Base-by-base conservation (phyloP, 164 flowering plant genomes). In the Berberis thunbergii region DNA sequence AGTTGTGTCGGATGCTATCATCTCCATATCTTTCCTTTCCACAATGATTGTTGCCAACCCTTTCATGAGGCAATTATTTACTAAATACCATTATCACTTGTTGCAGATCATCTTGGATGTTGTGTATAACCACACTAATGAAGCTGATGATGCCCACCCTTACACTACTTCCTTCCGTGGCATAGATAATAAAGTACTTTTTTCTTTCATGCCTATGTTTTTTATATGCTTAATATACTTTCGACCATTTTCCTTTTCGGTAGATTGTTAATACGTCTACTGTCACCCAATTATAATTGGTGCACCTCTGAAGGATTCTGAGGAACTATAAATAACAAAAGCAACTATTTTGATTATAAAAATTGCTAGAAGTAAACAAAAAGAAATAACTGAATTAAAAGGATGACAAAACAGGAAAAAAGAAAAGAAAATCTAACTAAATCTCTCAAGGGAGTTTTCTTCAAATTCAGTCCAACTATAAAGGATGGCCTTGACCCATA, bases 91-190 rank as follows among this genome's bases (percentile, higher is more conserved):
- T 59, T 52, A 40, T 11, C 44, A 26, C 50, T 9, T 57, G 49
- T 11, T 73, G 41, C 83, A 94, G 98, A 96, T 94, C 68, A 90
- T 94, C 70, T 75, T 94, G 81, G 98, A 94, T 84, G 98, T 94
- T 71, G 98, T 90, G 52, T 90, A 94, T 69, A 94, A 94, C 70
- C 98, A 94, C 72, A 94, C 98, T 6, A 94, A 94, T 79, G 98
- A 94, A 79, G 95, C 86, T 56, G 97, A 88, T 80, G 98, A 90
- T 70, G 60, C 69, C 8, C 42, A 82, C 64, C 98, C 98, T 54
- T 94, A 86, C 60, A 81, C 87, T 52, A 94, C 97, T 64, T 94
- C 97, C 71, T 90, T 94, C 69, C 96, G 98, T 72, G 98, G 97
- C 69, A 86, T 94, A 64, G 98, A 94, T 63, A 90, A 94, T 73